Percentiles rank a stretch among this genome's conserved stretches.
Evolutionary conservation across 2,329 filamentous ascomycete species (phyloP).

Genomic region (Sporothrix phasma): DNA sequence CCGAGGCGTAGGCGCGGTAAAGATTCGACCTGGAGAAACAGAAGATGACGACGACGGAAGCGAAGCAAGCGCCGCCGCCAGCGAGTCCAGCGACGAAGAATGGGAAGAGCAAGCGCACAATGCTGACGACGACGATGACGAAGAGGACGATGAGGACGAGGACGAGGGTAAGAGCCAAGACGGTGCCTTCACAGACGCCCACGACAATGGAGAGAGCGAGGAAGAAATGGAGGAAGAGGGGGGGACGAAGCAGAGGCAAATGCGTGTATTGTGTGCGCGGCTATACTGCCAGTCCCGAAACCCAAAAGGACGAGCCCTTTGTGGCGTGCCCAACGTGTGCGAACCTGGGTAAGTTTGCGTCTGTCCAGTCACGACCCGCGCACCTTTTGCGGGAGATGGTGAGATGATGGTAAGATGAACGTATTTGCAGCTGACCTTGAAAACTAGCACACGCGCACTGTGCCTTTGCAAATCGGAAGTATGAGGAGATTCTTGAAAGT

Average conservation of each 20-base stretch:
- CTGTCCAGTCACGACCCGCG: neutral
- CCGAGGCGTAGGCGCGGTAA: constrained; percentile 48
- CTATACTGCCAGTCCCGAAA: too few relatives aligned
- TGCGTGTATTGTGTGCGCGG: neutral
- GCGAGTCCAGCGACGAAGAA: constrained; percentile 40
- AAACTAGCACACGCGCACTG: neutral
- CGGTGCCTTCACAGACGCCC: constrained; percentile 66
- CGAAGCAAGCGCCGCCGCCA: constrained; percentile 33
- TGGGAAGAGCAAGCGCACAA: constrained; percentile 49
- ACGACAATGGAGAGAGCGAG: constrained; percentile 48
- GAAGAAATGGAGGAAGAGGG: constrained; percentile 25
- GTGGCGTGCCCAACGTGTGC: neutral
- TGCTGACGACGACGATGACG: constrained; percentile 34
- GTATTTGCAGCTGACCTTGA: neutral
- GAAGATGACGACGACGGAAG: constrained; percentile 36
- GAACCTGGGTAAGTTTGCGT: constrained; percentile 1
- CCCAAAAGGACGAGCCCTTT: constrained; percentile 15
- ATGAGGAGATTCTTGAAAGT: neutral
- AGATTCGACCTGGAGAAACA: constrained; percentile 43
- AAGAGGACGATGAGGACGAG: constrained; percentile 54
- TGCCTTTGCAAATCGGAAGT: neutral
- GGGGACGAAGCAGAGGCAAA: neutral
- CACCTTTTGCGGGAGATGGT: neutral
- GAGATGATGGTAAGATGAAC: too few relatives aligned
- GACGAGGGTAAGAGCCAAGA: constrained; percentile 59